Evolutionary conservation across 306 rosid species (phyloP).

Genomic region (Cicer chorassanicum): DNA sequence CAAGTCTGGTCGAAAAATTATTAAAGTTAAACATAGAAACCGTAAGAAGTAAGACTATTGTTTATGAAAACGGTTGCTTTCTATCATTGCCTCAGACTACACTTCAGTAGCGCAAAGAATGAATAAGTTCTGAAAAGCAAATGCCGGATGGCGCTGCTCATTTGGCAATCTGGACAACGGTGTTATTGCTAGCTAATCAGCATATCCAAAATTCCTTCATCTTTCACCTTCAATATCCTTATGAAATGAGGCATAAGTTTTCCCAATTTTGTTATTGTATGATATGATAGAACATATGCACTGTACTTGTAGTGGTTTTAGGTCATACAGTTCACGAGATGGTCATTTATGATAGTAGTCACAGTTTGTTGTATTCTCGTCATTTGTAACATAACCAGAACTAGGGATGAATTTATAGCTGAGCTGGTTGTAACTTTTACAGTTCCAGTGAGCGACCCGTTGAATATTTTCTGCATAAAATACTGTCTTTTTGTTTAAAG

Average conservation of each 20-base stretch:
- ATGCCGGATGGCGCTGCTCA: conserved; percentile 38
- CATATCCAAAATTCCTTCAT: conserved; percentile 30
- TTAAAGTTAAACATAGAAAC: conserved; percentile 56
- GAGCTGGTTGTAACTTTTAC: conserved; percentile 39
- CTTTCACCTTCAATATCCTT: conserved; percentile 39
- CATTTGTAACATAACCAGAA: conserved; percentile 66
- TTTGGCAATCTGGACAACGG: conserved; percentile 40
- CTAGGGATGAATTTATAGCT: conserved; percentile 50
- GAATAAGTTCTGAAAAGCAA: conserved; percentile 33
- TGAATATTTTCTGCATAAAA: conserved; percentile 30
- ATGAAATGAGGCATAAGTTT: conserved; percentile 46
- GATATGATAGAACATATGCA: conserved; percentile 47
- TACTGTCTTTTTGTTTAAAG: background rate
- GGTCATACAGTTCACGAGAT: conserved; percentile 49
- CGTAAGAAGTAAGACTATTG: conserved; percentile 66
- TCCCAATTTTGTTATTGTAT: conserved; percentile 66
- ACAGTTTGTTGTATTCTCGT: conserved; percentile 46
- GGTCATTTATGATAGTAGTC: conserved; percentile 37
- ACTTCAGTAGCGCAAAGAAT: conserved; percentile 28
- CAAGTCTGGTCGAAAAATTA: conserved; percentile 62
- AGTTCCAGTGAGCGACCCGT: conserved; percentile 26
- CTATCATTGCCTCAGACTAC: conserved; percentile 29
- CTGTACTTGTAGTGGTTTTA: conserved; percentile 51
- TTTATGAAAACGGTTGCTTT: conserved; percentile 35
- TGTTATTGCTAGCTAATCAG: conserved; percentile 45